These are phyloP conservation scores for Ganoderma lucidum DNA, from an alignment of 1,284 basidiomycete genomes.

Conservation along the genomic window DNA sequence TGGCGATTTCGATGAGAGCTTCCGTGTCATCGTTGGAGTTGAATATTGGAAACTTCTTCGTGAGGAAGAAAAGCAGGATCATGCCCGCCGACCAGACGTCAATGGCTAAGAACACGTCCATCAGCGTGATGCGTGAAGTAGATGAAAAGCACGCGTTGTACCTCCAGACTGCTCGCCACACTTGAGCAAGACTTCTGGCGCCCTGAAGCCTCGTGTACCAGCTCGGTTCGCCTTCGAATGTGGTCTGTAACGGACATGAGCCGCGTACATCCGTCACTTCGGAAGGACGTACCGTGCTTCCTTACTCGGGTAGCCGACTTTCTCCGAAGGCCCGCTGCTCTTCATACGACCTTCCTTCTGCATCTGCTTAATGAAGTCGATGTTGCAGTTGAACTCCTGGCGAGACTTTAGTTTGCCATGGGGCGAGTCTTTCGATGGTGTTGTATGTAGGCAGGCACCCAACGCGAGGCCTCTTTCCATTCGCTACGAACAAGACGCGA, in stretches of 20 bases:
- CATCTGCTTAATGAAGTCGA: conserved; percentile 54
- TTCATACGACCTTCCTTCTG: conserved; percentile 72
- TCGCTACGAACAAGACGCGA: conserved; percentile 49
- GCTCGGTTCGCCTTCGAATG: conserved; percentile 95
- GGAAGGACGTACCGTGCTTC: conserved; percentile 58
- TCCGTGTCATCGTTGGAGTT: conserved; percentile 96
- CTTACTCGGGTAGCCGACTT: conserved; percentile 78
- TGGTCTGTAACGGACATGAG: conserved; percentile 56
- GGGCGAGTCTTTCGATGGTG: conserved; percentile 63
- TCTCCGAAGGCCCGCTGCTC: conserved; percentile 62
- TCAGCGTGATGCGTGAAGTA: not conserved
- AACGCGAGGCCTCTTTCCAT: conserved; percentile 59
- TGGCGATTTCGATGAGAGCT: conserved; percentile 93
- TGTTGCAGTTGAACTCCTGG: conserved; percentile 54
- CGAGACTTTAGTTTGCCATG: conserved; percentile 66
- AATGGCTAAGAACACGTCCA: conserved; percentile 70
- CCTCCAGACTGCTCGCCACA: conserved; percentile 94
- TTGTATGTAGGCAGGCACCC: conserved; percentile 78
- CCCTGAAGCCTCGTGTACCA: conserved; percentile 96
- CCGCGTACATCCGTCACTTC: not conserved
- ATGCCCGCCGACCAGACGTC: conserved; percentile 97
- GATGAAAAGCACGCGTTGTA: conserved; percentile 47
- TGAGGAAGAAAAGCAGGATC: conserved; percentile 93
- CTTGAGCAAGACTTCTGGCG: conserved; percentile 96
- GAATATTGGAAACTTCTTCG: conserved; percentile 94